phyloP scores from a whole-genome alignment of 768 basidiomycete species.

The Boletus subparvulus region DNA sequence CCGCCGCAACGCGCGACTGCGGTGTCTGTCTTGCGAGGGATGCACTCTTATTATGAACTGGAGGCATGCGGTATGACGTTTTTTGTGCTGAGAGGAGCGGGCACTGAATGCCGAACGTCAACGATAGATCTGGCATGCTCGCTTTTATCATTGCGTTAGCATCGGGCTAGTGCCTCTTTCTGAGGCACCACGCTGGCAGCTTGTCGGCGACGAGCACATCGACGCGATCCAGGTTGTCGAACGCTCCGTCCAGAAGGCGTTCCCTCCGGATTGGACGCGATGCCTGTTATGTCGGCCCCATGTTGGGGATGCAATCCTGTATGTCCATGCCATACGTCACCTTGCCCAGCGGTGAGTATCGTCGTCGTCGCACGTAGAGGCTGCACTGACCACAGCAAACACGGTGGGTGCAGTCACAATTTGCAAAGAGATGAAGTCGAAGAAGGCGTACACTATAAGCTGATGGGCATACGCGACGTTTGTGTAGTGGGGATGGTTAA shows the following conservation, averaged over 20 bases:
- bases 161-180: background rate
- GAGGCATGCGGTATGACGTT: slow-evolving; percentile 8
- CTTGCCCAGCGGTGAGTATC: background rate
- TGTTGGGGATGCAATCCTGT: slow-evolving; percentile 1
- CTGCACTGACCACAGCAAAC: background rate
- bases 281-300: slow-evolving; percentile 12
- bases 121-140: slow-evolving; percentile 13
- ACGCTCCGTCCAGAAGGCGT: background rate
- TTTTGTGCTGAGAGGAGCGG: background rate
- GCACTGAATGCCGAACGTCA: background rate
- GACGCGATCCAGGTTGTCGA: slow-evolving; percentile 8
- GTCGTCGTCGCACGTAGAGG: too few relatives aligned
- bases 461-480: background rate
- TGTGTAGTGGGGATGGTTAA: slow-evolving; percentile 3
- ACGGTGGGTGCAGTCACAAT: slow-evolving; percentile 3
- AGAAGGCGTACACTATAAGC: slow-evolving; percentile 1
- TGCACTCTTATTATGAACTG: slow-evolving; percentile 6
- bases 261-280: slow-evolving; percentile 2
- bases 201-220: slow-evolving; percentile 7
- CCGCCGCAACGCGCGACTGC: slow-evolving; percentile 12
- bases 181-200: slow-evolving; percentile 7
- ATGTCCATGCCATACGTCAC: background rate
- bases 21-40: slow-evolving; percentile 5
- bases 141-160: slow-evolving; percentile 4
- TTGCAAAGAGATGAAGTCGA: background rate